Evolutionary conservation across 2,329 filamentous ascomycete species (phyloP).

Genomic region (Penicillium concentricum): DNA sequence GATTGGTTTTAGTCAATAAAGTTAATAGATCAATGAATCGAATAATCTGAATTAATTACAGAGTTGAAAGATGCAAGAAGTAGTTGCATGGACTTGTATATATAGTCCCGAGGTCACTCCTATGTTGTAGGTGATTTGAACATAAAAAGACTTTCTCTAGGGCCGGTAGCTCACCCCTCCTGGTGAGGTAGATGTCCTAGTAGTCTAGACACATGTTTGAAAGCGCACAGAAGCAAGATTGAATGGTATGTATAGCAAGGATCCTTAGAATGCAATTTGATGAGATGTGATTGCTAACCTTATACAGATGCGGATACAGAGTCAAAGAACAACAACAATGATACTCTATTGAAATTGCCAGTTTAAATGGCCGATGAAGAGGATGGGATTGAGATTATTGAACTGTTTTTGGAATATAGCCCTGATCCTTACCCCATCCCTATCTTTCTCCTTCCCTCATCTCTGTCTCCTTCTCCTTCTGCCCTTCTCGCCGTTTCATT

Average conservation of each 20-base stretch:
- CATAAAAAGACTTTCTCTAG: no score
- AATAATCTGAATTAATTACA: neutral
- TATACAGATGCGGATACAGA: neutral
- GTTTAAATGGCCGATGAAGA: neutral
- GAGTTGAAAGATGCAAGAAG: neutral
- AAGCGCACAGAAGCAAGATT: neutral
- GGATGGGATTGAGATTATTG: no score
- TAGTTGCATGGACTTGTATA: neutral
- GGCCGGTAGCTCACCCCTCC: no score
- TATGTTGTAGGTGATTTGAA: no score
- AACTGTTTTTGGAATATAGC: neutral
- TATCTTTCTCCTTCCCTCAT: neutral
- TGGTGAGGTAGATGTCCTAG: neutral
- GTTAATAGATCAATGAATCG: neutral
- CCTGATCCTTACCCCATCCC: neutral
- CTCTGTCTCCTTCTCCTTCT: neutral
- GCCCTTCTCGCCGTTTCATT: neutral
- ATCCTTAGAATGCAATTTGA: neutral
- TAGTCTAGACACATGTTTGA: neutral
- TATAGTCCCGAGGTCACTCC: no score
- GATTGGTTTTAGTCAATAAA: neutral
- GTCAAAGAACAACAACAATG: neutral
- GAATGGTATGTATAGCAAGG: neutral
- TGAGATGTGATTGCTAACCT: neutral
- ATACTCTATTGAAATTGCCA: neutral